Evolutionary conservation across 106 monocot genomes (phyloP).

Genomic region (Gastrodia elata): DNA sequence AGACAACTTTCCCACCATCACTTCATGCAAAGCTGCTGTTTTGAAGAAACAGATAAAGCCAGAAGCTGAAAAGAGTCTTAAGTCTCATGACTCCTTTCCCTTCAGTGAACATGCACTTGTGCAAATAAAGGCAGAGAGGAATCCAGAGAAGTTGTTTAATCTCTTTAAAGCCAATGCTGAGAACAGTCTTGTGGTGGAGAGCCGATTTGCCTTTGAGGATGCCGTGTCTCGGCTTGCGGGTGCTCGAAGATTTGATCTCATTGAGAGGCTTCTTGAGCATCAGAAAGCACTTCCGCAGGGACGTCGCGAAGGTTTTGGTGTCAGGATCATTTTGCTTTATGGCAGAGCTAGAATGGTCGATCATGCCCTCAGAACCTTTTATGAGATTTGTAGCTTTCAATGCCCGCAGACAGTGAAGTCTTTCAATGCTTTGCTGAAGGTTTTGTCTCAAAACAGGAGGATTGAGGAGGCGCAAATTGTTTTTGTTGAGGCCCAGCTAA

Average conservation of each 20-base stretch:
- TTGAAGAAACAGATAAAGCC: constrained; percentile 10
- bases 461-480: constrained; percentile 30
- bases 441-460: constrained; percentile 34
- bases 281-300: constrained; percentile 78
- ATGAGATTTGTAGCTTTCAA: constrained; percentile 55
- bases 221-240: constrained; percentile 60
- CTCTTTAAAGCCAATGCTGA: constrained; percentile 62
- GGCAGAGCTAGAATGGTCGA: constrained; percentile 72
- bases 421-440: constrained; percentile 74
- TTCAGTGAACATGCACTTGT: constrained; percentile 48
- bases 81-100: not conserved
- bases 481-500: constrained; percentile 17
- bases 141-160: constrained; percentile 66
- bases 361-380: constrained; percentile 60
- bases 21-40: constrained; percentile 40
- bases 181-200: constrained; percentile 74
- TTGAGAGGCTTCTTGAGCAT: constrained; percentile 77
- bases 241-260: constrained; percentile 57
- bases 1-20: constrained; percentile 50
- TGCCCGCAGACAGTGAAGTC: constrained; percentile 72
- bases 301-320: constrained; percentile 66
- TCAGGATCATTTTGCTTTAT: constrained; percentile 70
- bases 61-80: constrained; percentile 8
- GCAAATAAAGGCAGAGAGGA: constrained; percentile 60
- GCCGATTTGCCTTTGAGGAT: constrained; percentile 76